These are phyloP conservation scores for Mortierella sp. DNA, from an alignment of 371 early-diverging fungal species.

Conservation along the genomic window DNA sequence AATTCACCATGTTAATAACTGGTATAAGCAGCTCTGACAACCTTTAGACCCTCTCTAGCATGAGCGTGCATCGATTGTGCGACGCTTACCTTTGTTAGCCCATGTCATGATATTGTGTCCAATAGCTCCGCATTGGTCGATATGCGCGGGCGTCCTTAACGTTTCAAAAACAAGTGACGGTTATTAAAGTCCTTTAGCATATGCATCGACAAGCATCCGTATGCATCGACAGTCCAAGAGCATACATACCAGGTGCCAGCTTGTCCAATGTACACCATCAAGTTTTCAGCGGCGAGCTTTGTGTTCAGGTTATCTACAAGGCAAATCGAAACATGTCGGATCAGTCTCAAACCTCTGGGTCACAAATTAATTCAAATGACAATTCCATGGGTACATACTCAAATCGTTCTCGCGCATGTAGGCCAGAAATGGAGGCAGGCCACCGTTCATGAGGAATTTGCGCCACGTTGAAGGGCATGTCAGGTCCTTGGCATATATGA, in stretches of 20 bases:
- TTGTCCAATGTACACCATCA: conserved; percentile 60
- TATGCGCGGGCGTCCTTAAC: conserved; percentile 55
- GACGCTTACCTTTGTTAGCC: conserved; percentile 43
- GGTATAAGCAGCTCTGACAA: neutral
- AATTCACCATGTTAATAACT: neutral
- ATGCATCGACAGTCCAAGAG: neutral
- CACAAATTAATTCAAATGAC: neutral
- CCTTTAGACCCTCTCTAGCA: too few relatives aligned
- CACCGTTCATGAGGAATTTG: conserved; percentile 21
- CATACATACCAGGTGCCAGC: conserved; percentile 52
- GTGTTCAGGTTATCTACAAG: conserved; percentile 31
- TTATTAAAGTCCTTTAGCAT: neutral
- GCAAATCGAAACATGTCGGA: neutral
- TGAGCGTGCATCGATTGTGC: neutral
- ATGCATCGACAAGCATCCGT: neutral
- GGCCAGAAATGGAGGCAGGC: conserved; percentile 42
- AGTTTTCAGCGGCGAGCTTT: conserved; percentile 50
- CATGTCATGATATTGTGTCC: conserved; percentile 61
- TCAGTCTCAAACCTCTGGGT: neutral
- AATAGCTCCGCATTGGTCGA: conserved; percentile 60
- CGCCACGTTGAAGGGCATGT: conserved; percentile 53
- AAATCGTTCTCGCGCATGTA: conserved; percentile 56
- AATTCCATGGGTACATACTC: conserved; percentile 15
- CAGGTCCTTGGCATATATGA: conserved; percentile 58
- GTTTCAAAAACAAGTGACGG: neutral